Base-by-base conservation (phyloP, 345 rosid species). In the Melaleuca alternifolia region DNA sequence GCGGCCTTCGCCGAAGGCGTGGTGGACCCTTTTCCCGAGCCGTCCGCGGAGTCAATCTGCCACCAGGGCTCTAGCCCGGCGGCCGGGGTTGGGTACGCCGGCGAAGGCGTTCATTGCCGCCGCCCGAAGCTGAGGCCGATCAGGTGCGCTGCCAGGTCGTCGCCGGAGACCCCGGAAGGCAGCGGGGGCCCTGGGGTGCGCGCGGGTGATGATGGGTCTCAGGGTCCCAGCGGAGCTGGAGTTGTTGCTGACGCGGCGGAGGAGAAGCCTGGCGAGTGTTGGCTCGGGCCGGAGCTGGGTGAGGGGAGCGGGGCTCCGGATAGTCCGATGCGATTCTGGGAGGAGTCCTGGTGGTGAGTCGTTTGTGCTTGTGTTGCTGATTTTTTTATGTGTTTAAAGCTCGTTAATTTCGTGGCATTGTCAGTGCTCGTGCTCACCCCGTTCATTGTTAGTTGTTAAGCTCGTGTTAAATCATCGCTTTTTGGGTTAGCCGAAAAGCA, bases 121-220 rank as follows among this genome's bases (percentile, higher is more conserved):
- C 79, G 79, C 79, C 3, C 79, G 92, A 94, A 95, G 91, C 93
- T 94, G 54, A 93, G 91, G 57, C 97, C 98, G 3, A 91, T 94
- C 50, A 90, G 97, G 85, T 90, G 87, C 88, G 88, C 61, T 82
- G 90, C 76, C 53, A 87, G 91, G 90, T 85, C 91, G 51, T 86
- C 93, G 21, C 61, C 62, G 13, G 91, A 88, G 83, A 85, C 88
- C 87, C 5, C 88, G 77, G 79, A 87, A 85, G 52, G 87, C 86
- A 41, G 92, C 89, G 50, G 93, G 91, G 26, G 87, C 89, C 41
- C 87, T 90, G 41, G 91, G 89, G 77, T 57, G 50, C 30, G 37
- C 57, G 11, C n/a, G 26, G 83, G 24, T 3, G 82, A 23, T 24
- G 75, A 44, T 24, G 61, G 50, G 52, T 41, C 65, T 6, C 52